Percentiles rank a stretch among this genome's conserved stretches.
Conservation (phyloP, 371 early-diverging fungal species). For the Syncephalastrum contaminatum region DNA sequence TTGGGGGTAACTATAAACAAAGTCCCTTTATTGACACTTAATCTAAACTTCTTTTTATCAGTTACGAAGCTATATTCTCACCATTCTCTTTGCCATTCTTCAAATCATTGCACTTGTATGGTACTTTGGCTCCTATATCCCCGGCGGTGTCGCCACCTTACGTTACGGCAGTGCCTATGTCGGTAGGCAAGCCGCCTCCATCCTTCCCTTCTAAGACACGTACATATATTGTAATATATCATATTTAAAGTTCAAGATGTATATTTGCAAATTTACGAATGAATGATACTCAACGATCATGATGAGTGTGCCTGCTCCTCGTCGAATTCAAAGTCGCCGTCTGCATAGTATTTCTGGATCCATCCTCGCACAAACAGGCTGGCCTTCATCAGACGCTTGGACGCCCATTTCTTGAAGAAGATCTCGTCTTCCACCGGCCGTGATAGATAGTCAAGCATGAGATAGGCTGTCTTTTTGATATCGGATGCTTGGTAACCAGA, state of each 20-base stretch:
- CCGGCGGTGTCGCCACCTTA: slow-evolving; percentile 50
- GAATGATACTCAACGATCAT: too few relatives aligned
- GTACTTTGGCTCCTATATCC: slow-evolving; percentile 56
- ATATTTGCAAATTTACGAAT: too few relatives aligned
- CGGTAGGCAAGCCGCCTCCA: slow-evolving; percentile 45
- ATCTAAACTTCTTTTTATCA: slow-evolving; percentile 11
- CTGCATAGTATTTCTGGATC: slow-evolving; percentile 39
- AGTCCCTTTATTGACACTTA: neutral
- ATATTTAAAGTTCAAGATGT: too few relatives aligned
- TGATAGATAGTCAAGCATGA: slow-evolving; percentile 69
- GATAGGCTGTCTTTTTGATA: slow-evolving; percentile 55
- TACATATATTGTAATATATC: too few relatives aligned
- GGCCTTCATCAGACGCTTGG: slow-evolving; percentile 71
- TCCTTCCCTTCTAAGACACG: slow-evolving; percentile 40
- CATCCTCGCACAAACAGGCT: slow-evolving; percentile 71
- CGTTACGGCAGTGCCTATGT: slow-evolving; percentile 47
- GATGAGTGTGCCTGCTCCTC: too few relatives aligned
- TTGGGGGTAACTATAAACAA: slow-evolving; percentile 44
- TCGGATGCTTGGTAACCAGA: slow-evolving; percentile 77
- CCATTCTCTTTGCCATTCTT: slow-evolving; percentile 56
- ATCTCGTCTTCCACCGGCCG: slow-evolving; percentile 56
- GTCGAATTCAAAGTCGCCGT: neutral
- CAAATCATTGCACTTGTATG: slow-evolving; percentile 65
- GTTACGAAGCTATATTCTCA: slow-evolving; percentile 48
- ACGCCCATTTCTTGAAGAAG: slow-evolving; percentile 82